A percentile compares a stretch with the other conserved stretches of the same genome.
Conservation (phyloP, 2,329 filamentous ascomycete genomes). For the Diaporthe caulivora region DNA sequence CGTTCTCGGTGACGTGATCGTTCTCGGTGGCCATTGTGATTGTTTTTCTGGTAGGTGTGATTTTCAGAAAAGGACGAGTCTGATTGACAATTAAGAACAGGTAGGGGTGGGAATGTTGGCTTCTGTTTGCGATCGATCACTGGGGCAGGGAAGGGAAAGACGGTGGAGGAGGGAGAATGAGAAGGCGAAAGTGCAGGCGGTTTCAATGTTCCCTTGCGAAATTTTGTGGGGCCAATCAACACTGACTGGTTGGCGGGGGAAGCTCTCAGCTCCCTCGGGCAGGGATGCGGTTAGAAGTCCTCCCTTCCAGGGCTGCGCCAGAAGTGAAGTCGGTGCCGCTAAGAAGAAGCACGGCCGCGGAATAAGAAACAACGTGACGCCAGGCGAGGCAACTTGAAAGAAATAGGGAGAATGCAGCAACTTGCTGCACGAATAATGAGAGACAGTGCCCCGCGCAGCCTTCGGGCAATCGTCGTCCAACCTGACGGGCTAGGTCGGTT, state of each 20-base stretch:
- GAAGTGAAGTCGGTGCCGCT: neutral
- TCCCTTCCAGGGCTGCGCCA: slow-evolving; percentile 14
- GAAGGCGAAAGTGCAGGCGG: slow-evolving; percentile 28
- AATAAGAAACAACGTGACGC: neutral
- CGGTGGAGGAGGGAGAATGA: slow-evolving; percentile 21
- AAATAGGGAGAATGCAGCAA: neutral
- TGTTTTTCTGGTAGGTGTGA: slow-evolving; percentile 39
- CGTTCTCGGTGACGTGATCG: slow-evolving; percentile 60
- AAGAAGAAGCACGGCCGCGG: neutral
- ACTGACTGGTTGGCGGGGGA: slow-evolving; percentile 34
- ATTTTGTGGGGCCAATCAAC: slow-evolving; percentile 36
- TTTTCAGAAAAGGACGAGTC: slow-evolving; percentile 19
- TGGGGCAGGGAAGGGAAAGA: slow-evolving; percentile 11
- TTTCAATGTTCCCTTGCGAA: slow-evolving; percentile 33
- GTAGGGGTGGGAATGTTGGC: neutral
- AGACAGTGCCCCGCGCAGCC: neutral
- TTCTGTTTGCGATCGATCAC: slow-evolving; percentile 24
- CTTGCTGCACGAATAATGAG: neutral
- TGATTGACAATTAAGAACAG: neutral
- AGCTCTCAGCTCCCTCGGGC: slow-evolving; percentile 29
- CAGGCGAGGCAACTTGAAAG: neutral
- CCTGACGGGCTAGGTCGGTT: neutral
- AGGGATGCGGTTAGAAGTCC: slow-evolving; percentile 16
- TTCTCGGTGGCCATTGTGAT: slow-evolving; percentile 63
- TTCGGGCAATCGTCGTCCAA: neutral